Evolutionary conservation across 2,329 filamentous ascomycete genomes (phyloP), one percentile per base, ranked within the genome.

Genomic region (Aaosphaeria pasadenensis): DNA sequence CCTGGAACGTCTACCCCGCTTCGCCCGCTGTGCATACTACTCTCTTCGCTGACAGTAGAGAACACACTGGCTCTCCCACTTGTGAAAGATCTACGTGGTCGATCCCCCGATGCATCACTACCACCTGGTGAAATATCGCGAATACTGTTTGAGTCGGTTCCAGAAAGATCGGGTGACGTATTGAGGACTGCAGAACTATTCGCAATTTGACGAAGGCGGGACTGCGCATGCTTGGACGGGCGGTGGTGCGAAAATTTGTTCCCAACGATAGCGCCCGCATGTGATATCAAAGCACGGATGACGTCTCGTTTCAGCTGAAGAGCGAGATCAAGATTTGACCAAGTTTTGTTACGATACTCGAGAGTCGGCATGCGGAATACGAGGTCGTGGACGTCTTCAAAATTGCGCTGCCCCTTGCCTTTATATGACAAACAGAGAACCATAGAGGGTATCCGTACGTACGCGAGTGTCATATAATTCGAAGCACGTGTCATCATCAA

Each of bases 281-380:
- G 94, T 1, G 89, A 94, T 61, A 99, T 95, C 41, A 99, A 79
- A 0, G 94, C 92, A 63, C 91, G 89, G 65, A 96, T 89, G 49
- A 97, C 88, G 42, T 95, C 91, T 66, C 91, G 95, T 75, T 99
- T 97, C 46, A 99, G 79, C 11, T 91, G 88, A 42, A 97, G 78
- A 1, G 92, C 91, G 7, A 99, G 82, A 63, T 99, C 94, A 5
- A 99, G 81, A 67, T 97, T 99, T 5, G 91, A 96, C 94, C 94
- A 99, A 6, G 91, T 97, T 77, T 99, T 99, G 78, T 99, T 99
- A 54, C 90, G 85, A 74, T 96, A 97, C 69, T 99, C 94, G 42
- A 99, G 85, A 2, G 88, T 87, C 4, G 94, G 94, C 73, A 99
- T 83, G 32, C 90, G 86, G 81, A 99, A 99, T 43, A 99, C 94